A percentile compares a stretch with the other conserved stretches of the same genome.
Evolutionary conservation across 2,329 filamentous ascomycete genomes (phyloP).

Genomic region (Drechslerella dactyloides): DNA sequence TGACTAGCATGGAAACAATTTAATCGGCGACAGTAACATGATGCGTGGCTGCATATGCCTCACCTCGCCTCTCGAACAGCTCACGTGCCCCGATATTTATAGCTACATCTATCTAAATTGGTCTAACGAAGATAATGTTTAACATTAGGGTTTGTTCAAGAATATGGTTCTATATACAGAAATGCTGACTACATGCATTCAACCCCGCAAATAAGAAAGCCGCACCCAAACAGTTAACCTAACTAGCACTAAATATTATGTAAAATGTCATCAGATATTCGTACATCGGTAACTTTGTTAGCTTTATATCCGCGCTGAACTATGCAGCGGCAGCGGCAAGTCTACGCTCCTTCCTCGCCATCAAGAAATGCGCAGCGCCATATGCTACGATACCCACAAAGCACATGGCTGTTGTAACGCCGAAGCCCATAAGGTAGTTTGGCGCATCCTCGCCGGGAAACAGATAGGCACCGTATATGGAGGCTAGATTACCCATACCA

Average conservation of each 20-base stretch:
- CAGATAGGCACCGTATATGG: slow-evolving; percentile 65
- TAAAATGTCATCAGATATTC: no score
- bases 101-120: no score
- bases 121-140: no score
- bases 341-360: slow-evolving; percentile 37
- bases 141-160: no score
- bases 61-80: no score
- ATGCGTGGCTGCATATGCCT: no score
- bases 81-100: no score
- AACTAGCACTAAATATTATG: background rate
- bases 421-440: slow-evolving; percentile 62
- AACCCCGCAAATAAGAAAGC: background rate
- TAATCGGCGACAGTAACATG: no score
- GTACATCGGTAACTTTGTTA: no score
- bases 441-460: slow-evolving; percentile 63
- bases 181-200: background rate
- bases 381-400: slow-evolving; percentile 56
- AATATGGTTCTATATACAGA: background rate
- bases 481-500: slow-evolving; percentile 64
- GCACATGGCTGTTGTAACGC: slow-evolving; percentile 57
- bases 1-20: no score
- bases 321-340: background rate
- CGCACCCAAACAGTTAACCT: background rate
- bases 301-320: background rate
- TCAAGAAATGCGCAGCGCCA: slow-evolving; percentile 54